Percentiles rank a stretch among this genome's conserved stretches.
phyloP scores from a whole-genome alignment of 768 basidiomycete genomes.

The Tylopilus subfusipes region DNA sequence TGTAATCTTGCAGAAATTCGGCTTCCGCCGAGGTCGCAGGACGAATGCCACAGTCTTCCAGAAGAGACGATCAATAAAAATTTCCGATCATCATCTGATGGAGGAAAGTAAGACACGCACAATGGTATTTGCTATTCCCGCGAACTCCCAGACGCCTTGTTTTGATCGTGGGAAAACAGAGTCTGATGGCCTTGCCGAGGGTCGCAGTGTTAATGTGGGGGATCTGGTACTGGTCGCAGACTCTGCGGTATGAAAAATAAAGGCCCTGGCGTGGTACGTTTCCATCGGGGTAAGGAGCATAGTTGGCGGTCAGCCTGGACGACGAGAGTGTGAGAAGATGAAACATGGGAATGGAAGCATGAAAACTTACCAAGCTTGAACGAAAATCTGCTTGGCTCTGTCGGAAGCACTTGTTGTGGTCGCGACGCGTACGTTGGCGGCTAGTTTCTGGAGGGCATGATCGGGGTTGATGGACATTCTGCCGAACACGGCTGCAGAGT shows the following conservation, averaged over 20 bases:
- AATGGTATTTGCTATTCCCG: conserved; percentile 96
- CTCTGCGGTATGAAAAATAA: conserved; percentile 87
- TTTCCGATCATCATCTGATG: conserved; percentile 31
- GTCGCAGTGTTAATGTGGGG: conserved; percentile 96
- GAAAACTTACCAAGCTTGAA: conserved; percentile 77
- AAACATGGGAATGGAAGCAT: conserved; percentile 16
- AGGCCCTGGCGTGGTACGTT: conserved; percentile 93
- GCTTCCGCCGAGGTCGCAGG: conserved; percentile 89
- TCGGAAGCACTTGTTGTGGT: conserved; percentile 91
- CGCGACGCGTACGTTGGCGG: conserved; percentile 81
- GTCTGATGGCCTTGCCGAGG: conserved; percentile 89
- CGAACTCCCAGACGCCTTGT: conserved; percentile 88
- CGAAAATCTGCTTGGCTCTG: conserved; percentile 88
- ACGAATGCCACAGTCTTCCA: conserved; percentile 83
- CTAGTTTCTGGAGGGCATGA: conserved; percentile 80
- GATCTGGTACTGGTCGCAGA: conserved; percentile 90
- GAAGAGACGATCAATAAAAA: conserved; percentile 28
- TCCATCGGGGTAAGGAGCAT: conserved; percentile 87
- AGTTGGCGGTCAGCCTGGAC: conserved; percentile 84
- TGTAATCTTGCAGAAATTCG: conserved; percentile 89
- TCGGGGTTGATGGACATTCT: conserved; percentile 74
- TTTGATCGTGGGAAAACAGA: conserved; percentile 94
- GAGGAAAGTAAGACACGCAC: conserved; percentile 47
- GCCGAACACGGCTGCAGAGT: conserved; percentile 70
- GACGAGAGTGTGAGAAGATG: conserved; percentile 17